Conservation (phyloP, 495 filamentous ascomycete species). For the Aspergillus haitiensis region DNA sequence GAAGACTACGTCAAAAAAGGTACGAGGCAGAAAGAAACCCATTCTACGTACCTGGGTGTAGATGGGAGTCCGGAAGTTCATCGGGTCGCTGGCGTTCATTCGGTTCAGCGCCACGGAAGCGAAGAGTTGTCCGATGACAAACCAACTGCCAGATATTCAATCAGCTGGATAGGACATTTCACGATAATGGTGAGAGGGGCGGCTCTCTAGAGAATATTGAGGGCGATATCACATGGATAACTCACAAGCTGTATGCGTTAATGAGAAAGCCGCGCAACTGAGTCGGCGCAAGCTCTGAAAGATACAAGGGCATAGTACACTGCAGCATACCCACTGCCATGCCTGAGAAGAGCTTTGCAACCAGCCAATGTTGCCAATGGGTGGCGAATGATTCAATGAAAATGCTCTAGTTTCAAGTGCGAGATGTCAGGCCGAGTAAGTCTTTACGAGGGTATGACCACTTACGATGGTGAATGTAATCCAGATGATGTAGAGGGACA, state of each 20-base stretch:
- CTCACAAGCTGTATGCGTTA: slow-evolving; percentile 42
- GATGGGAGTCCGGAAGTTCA: slow-evolving; percentile 39
- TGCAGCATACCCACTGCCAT: slow-evolving; percentile 46
- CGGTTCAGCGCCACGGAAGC: slow-evolving; percentile 40
- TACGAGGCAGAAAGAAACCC: background rate
- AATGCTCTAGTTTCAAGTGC: slow-evolving; percentile 18
- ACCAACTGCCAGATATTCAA: slow-evolving; percentile 32
- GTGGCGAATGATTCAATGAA: slow-evolving; percentile 41
- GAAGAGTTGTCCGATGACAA: slow-evolving; percentile 42
- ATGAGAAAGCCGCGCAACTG: slow-evolving; percentile 41
- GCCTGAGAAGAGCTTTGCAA: slow-evolving; percentile 43
- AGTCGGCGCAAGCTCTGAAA: slow-evolving; percentile 43
- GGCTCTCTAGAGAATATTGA: no score
- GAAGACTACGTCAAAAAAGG: no score
- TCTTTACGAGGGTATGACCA: background rate
- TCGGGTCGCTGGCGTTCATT: slow-evolving; percentile 29
- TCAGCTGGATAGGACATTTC: slow-evolving; percentile 1
- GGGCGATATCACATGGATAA: slow-evolving; percentile 4
- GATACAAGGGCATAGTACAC: slow-evolving; percentile 42
- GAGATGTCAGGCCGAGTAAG: background rate
- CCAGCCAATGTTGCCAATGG: slow-evolving; percentile 41
- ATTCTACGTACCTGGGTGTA: slow-evolving; percentile 38
- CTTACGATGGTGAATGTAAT: slow-evolving; percentile 18
- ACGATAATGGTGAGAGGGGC: background rate
- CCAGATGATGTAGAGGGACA: slow-evolving; percentile 20